These are phyloP conservation scores for Pholiota microspora DNA, from an alignment of 768 basidiomycete species.

Conservation along the genomic window DNA sequence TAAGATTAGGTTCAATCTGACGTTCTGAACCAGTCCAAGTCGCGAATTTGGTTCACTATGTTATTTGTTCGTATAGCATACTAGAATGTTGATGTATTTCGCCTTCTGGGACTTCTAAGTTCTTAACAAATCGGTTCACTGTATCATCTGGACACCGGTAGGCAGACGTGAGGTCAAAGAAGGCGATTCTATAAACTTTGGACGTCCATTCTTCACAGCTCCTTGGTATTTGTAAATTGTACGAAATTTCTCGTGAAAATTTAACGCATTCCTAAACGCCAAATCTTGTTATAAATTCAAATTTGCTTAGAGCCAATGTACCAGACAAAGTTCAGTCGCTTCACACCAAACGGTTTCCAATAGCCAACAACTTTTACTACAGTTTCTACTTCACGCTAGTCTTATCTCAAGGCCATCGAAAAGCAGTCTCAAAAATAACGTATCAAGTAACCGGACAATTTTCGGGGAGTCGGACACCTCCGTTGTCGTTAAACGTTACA, in stretches of 20 bases:
- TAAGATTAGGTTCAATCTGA: background rate
- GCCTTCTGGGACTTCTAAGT: background rate
- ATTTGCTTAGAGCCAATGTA: too few species aligned
- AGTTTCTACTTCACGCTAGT: background rate
- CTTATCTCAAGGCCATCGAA: background rate
- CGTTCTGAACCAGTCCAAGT: background rate
- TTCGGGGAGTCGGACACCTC: background rate
- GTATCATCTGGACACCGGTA: background rate
- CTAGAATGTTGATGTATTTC: background rate
- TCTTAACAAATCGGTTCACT: background rate
- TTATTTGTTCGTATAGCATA: background rate
- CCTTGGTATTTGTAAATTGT: background rate
- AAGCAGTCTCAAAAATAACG: conserved; percentile 1
- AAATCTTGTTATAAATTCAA: too few species aligned
- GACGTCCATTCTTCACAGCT: background rate
- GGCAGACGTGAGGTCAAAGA: background rate
- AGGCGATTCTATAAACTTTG: background rate
- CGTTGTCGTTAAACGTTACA: background rate
- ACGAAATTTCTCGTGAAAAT: too few species aligned
- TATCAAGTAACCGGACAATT: conserved; percentile 1
- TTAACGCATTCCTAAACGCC: too few species aligned
- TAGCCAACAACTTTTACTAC: background rate
- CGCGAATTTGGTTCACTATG: background rate
- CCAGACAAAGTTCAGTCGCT: too few species aligned
- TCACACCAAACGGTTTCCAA: background rate